Percentiles rank a stretch among this genome's conserved stretches.
Conservation (phyloP, 1,284 basidiomycete genomes). For the Megacollybia platyphylla region DNA sequence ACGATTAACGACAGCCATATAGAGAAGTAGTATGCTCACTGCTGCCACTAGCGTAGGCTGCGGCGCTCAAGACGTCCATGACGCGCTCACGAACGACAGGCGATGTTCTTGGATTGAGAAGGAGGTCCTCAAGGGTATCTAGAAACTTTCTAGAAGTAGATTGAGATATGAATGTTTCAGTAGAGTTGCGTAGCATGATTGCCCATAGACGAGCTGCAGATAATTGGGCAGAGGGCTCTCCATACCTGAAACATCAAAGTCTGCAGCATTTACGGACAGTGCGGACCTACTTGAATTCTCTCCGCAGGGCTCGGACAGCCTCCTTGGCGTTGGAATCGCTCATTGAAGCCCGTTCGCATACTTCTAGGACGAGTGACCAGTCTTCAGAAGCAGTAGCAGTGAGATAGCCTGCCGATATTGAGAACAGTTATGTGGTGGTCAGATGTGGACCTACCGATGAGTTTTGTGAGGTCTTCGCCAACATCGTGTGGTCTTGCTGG, state of each 20-base stretch:
- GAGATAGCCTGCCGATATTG: constrained; percentile 66
- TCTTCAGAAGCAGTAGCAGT: constrained; percentile 68
- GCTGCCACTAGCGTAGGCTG: constrained; percentile 6
- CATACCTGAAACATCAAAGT: constrained; percentile 31
- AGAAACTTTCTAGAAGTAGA: constrained; percentile 66
- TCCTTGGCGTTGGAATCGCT: constrained; percentile 62
- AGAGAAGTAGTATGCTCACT: constrained; percentile 2
- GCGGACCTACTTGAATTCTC: constrained; percentile 59
- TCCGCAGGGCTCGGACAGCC: constrained; percentile 55
- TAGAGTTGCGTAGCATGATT: constrained; percentile 67
- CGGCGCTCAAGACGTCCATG: constrained; percentile 6
- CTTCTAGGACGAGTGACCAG: constrained; percentile 65
- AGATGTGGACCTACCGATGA: background rate
- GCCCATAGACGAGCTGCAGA: constrained; percentile 62
- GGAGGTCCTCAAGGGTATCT: constrained; percentile 58
- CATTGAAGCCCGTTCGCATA: constrained; percentile 61
- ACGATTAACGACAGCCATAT: background rate
- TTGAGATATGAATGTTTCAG: constrained; percentile 51
- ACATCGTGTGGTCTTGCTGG: constrained; percentile 20
- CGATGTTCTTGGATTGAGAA: constrained; percentile 16
- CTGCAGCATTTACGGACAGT: constrained; percentile 2
- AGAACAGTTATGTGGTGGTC: background rate
- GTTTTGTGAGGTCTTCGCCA: constrained; percentile 13
- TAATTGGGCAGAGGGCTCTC: constrained; percentile 56
- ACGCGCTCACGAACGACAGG: constrained; percentile 3